Evolutionary conservation across 768 basidiomycete species (phyloP), one percentile per base, ranked within the genome.

Genomic region (Naganishia friedmannii): DNA sequence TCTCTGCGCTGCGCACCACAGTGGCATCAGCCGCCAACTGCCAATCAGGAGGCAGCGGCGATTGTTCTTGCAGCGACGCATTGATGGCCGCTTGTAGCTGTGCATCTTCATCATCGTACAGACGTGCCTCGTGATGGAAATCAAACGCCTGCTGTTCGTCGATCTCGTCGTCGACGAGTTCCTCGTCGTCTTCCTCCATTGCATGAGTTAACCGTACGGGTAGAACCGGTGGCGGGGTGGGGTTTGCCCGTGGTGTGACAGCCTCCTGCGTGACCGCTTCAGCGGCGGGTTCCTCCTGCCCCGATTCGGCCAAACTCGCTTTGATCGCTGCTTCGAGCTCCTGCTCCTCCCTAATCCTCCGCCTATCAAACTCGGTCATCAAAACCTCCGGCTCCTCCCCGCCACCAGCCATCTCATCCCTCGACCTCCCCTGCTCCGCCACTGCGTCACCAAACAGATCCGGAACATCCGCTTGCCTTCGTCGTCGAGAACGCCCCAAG

Each of bases 11-110:
- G 9, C 53, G 55, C n/a, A 57, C 42, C 4, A 39, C 67, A 15
- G 67, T 1, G 4, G 15, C 67, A 26, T 15, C 6, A 13, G 4
- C 53, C 42, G 39, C 34, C 55, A 37, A 13, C 29, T 58, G 29
- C 57, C 54, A 55, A 48, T 29, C 68, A 4, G 21, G 15, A 12
- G 68, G 55, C n/a, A 51, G 48, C 55, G 32, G 15, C 45, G 42
- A 31, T 42, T 32, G 56, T 26, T 51, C 55, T 31, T 45, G 56
- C 78, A 51, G 83, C 83, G 77, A 89, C 2, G 91, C 93, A 77
- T 84, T 88, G 57, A 95, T 83, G 5, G 93, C 93, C 13, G 92
- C 92, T 81, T 94, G 93, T 55, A 95, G 82, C 74, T 90, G 89
- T 28, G 86, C 87, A 74, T 95, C 92, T 63, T 93, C 92, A 73